Conservation (phyloP, 106 monocot genomes). For the Vanilla planifolia region DNA sequence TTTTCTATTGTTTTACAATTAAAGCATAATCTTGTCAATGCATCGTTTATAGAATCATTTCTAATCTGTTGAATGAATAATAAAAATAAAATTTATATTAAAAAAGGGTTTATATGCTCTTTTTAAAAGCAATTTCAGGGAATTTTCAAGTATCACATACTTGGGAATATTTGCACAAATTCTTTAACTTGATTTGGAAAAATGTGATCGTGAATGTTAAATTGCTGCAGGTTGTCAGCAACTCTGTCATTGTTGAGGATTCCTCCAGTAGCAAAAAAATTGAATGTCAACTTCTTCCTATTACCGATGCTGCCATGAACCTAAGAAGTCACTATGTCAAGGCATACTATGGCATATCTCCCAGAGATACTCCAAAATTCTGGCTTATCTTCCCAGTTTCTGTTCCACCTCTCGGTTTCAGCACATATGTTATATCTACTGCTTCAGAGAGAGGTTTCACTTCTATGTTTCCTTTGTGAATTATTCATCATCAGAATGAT, state of each 20-base stretch:
- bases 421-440: slow-evolving; percentile 62
- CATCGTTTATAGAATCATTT: no score
- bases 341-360: slow-evolving; percentile 55
- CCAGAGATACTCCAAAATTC: slow-evolving; percentile 44
- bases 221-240: slow-evolving; percentile 45
- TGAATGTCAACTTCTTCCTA: slow-evolving; percentile 66
- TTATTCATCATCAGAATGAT: no score
- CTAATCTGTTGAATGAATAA: no score
- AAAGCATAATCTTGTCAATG: no score
- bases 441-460: slow-evolving; percentile 38
- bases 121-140: no score
- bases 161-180: no score
- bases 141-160: no score
- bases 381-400: slow-evolving; percentile 84
- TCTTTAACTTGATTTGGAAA: no score
- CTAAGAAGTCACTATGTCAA: slow-evolving; percentile 47
- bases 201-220: no score
- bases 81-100: no score
- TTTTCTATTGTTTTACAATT: no score
- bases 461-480: not conserved
- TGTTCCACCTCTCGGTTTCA: slow-evolving; percentile 86
- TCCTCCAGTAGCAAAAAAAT: slow-evolving; percentile 48
- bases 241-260: slow-evolving; percentile 61
- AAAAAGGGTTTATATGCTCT: no score
- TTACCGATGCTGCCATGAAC: slow-evolving; percentile 24